Conservation (phyloP, 1,284 basidiomycete species). For the Pseudozyma sp. region DNA sequence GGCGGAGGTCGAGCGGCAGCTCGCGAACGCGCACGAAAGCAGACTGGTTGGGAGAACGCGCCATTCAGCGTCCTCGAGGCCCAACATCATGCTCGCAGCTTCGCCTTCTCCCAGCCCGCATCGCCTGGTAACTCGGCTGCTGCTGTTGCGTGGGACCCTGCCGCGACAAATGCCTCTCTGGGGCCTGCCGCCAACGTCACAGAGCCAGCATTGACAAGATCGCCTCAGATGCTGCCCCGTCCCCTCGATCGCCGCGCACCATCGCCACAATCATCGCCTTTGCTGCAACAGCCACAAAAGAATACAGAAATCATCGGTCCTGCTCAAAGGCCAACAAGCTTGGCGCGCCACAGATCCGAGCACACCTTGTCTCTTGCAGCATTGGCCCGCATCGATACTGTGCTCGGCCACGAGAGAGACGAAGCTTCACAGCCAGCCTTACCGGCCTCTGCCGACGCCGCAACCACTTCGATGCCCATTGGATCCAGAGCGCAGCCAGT, state of each 20-base stretch:
- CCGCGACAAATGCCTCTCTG: constrained; percentile 14
- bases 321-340: constrained; percentile 8
- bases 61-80: constrained; percentile 61
- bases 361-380: constrained; percentile 28
- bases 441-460: constrained; percentile 20
- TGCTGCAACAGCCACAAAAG: constrained; percentile 6
- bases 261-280: constrained; percentile 23
- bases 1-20: constrained; percentile 59
- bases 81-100: constrained; percentile 29
- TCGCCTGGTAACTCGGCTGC: constrained; percentile 31
- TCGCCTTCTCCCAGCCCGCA: constrained; percentile 41
- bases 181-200: constrained; percentile 25
- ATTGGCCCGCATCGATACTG: constrained; percentile 30
- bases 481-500: constrained; percentile 11
- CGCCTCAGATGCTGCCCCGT: constrained; percentile 20
- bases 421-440: constrained; percentile 6
- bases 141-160: constrained; percentile 30
- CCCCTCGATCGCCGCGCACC: constrained; percentile 4
- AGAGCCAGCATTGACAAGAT: constrained; percentile 7
- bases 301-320: not conserved
- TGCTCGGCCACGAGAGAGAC: constrained; percentile 16
- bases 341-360: constrained; percentile 30
- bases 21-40: constrained; percentile 51
- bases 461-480: constrained; percentile 1
- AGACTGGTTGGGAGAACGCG: constrained; percentile 52